Percentiles rank a stretch among this genome's conserved stretches.
Conservation (phyloP, 768 basidiomycete genomes). For the Agaricus bisporus region DNA sequence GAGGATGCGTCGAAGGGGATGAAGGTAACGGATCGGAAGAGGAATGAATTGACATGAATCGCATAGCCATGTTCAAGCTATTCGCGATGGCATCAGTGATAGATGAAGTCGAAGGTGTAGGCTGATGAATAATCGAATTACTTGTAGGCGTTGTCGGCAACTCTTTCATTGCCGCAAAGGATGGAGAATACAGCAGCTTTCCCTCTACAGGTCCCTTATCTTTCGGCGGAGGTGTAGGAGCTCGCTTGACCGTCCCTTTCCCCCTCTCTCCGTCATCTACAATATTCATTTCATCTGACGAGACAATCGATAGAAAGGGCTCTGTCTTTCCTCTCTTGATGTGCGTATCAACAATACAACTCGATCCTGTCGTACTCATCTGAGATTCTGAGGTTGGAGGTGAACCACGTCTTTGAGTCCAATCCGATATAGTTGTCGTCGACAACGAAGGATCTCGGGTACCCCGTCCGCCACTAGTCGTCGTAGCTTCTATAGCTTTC, state of each 20-base stretch:
- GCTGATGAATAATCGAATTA: conserved; percentile 7
- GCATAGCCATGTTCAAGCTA: conserved; percentile 53
- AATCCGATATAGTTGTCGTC: background rate
- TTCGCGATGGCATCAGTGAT: conserved; percentile 43
- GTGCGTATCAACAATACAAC: conserved; percentile 26
- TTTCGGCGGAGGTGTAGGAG: conserved; percentile 21
- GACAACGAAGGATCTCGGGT: background rate
- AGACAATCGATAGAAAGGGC: conserved; percentile 32
- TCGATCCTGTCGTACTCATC: conserved; percentile 12
- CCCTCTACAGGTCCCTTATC: conserved; percentile 2
- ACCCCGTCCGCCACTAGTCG: no score
- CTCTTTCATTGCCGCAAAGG: background rate
- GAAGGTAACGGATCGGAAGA: conserved; percentile 17
- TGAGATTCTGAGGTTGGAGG: background rate
- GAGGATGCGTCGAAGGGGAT: conserved; percentile 32
- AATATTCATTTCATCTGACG: conserved; percentile 30
- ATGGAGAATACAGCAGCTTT: conserved; percentile 5
- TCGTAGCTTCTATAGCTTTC: conserved; percentile 16
- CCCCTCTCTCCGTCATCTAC: background rate
- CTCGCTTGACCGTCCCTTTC: conserved; percentile 25
- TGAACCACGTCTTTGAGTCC: background rate
- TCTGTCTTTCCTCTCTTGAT: conserved; percentile 29
- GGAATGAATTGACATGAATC: conserved; percentile 13
- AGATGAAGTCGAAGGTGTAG: conserved; percentile 28
- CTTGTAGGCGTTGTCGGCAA: conserved; percentile 7